These are phyloP conservation scores for Perkinsus marinus DNA, from an alignment of 169 alveolate genomes.

Conservation along the genomic window DNA sequence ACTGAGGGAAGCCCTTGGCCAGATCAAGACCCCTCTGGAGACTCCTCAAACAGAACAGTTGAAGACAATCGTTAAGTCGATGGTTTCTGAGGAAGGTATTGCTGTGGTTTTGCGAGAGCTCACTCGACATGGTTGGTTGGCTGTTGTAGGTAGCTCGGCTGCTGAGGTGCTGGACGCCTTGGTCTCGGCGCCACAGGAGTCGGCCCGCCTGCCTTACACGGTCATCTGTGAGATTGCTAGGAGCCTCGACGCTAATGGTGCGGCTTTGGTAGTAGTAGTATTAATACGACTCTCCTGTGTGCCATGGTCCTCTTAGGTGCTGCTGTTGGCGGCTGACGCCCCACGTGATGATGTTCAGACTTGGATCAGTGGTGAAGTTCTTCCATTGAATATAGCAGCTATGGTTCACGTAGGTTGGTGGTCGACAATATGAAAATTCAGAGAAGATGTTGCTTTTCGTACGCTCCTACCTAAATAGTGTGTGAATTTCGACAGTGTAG, in stretches of 20 bases:
- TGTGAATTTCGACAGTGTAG: too few relatives aligned
- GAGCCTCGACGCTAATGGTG: not conserved
- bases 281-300: not conserved
- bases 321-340: not conserved
- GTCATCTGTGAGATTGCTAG: not conserved
- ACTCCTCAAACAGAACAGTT: not conserved
- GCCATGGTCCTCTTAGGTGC: not conserved
- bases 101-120: too few relatives aligned
- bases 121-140: too few relatives aligned
- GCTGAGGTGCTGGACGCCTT: not conserved
- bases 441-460: too few relatives aligned
- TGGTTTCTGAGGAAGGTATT: not conserved
- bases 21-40: not conserved
- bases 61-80: not conserved
- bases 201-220: not conserved
- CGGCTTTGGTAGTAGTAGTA: not conserved
- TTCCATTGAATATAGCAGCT: not conserved
- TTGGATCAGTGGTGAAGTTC: not conserved
- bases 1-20: not conserved
- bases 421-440: too few relatives aligned
- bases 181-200: not conserved
- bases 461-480: too few relatives aligned
- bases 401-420: not conserved
- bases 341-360: not conserved
- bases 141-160: not conserved